phyloP scores from a whole-genome alignment of 2,329 filamentous ascomycete genomes.

The Cladophialophora exuberans region DNA sequence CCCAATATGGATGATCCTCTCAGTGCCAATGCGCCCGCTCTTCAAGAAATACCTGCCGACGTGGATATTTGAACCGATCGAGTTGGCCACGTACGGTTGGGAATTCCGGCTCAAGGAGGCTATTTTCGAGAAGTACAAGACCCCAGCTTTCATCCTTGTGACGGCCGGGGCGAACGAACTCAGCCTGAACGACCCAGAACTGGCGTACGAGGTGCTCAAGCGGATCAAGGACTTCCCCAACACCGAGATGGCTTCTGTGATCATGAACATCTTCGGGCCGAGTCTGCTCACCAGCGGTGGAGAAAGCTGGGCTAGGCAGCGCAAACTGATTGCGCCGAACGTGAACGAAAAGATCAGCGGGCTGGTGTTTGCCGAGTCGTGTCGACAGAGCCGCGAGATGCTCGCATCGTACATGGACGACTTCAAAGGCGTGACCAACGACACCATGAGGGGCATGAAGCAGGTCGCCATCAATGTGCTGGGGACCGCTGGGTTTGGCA shows the following conservation, averaged over 20 bases:
- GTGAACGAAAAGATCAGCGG: slow-evolving; percentile 43
- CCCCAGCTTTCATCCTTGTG: slow-evolving; percentile 39
- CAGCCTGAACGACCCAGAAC: slow-evolving; percentile 37
- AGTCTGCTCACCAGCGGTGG: slow-evolving; percentile 40
- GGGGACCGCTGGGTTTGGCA: slow-evolving; percentile 40
- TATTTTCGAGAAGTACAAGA: slow-evolving; percentile 37
- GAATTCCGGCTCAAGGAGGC: slow-evolving; percentile 38
- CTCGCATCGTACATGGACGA: slow-evolving; percentile 34
- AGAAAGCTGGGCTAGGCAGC: slow-evolving; percentile 41
- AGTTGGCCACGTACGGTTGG: slow-evolving; percentile 39
- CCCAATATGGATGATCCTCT: slow-evolving; percentile 37
- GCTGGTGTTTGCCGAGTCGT: slow-evolving; percentile 41
- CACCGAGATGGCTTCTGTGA: slow-evolving; percentile 31
- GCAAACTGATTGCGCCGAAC: slow-evolving; percentile 41
- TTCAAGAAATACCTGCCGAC: slow-evolving; percentile 36
- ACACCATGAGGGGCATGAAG: slow-evolving; percentile 35
- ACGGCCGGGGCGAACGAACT: slow-evolving; percentile 34
- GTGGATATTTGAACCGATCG: slow-evolving; percentile 34
- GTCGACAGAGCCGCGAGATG: slow-evolving; percentile 39
- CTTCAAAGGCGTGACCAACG: slow-evolving; percentile 34
- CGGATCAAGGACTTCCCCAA: slow-evolving; percentile 43
- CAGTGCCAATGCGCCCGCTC: slow-evolving; percentile 29
- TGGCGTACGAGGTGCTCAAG: slow-evolving; percentile 38
- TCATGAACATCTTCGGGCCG: slow-evolving; percentile 41
- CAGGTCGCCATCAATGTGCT: slow-evolving; percentile 46